Conservation (phyloP, 75 land plant genomes). For the Cryptomeria japonica region DNA sequence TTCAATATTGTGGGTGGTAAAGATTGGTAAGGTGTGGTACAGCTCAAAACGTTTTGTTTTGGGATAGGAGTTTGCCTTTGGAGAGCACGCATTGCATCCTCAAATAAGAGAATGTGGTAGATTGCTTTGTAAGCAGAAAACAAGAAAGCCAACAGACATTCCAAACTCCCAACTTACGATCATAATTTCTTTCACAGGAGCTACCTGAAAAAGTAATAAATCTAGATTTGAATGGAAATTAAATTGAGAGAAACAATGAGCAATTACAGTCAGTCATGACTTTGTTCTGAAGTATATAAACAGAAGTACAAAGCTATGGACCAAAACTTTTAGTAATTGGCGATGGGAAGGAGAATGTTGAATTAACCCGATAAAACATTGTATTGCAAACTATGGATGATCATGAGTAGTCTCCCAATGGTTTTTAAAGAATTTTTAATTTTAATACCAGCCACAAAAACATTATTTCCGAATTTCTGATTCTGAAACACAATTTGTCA, state of each 20-base stretch:
- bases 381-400: too few relatives aligned
- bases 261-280: not conserved
- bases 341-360: too few relatives aligned
- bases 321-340: not conserved
- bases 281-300: not conserved
- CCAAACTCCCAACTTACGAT: not conserved
- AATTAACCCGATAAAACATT: not conserved
- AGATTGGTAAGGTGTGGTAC: not conserved
- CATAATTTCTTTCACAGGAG: not conserved
- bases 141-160: not conserved
- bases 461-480: too few relatives aligned
- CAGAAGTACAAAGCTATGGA: not conserved
- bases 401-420: too few relatives aligned
- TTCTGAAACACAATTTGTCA: too few relatives aligned
- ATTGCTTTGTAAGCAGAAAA: not conserved
- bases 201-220: not conserved
- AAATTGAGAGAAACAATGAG: not conserved
- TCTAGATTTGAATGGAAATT: not conserved
- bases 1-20: not conserved
- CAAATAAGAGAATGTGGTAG: not conserved
- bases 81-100: not conserved
- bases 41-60: not conserved
- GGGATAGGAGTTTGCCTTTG: not conserved
- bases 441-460: too few relatives aligned
- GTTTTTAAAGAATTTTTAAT: too few relatives aligned